phyloP scores from a whole-genome alignment of 1,284 basidiomycete species.

The Ganoderma lingzhi region DNA sequence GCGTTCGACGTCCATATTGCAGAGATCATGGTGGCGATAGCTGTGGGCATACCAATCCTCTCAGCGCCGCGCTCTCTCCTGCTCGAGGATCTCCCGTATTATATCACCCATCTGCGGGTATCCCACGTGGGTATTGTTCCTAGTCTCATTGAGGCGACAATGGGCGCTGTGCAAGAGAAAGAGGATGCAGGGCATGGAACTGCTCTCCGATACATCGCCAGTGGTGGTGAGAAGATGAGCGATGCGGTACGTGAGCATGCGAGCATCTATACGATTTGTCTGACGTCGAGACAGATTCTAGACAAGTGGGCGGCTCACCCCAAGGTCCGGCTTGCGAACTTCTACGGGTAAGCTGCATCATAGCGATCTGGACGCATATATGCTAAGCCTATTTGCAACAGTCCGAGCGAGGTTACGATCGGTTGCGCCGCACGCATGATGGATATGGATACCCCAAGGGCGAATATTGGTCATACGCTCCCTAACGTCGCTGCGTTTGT shows the following conservation, averaged over 20 bases:
- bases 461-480: slow-evolving; percentile 54
- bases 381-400: slow-evolving; percentile 21
- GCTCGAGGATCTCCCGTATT: slow-evolving; percentile 54
- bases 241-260: slow-evolving; percentile 49
- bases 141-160: slow-evolving; percentile 61
- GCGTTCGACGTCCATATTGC: slow-evolving; percentile 62
- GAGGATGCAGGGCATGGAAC: slow-evolving; percentile 38
- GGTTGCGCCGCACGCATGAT: slow-evolving; percentile 59
- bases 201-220: slow-evolving; percentile 53
- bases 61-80: slow-evolving; percentile 54
- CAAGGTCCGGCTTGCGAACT: slow-evolving; percentile 55
- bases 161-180: slow-evolving; percentile 48
- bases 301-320: slow-evolving; percentile 59
- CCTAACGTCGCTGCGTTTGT: slow-evolving; percentile 48
- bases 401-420: slow-evolving; percentile 57
- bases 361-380: slow-evolving; percentile 20
- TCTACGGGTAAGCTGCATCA: slow-evolving; percentile 50
- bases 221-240: slow-evolving; percentile 63
- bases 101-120: slow-evolving; percentile 52
- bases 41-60: slow-evolving; percentile 55
- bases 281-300: slow-evolving; percentile 46
- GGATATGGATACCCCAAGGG: slow-evolving; percentile 49
- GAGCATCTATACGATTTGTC: not conserved
- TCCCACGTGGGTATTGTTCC: slow-evolving; percentile 64
- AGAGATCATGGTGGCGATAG: slow-evolving; percentile 53